phyloP scores from a whole-genome alignment of 208 protist species.

The Crithidia acanthocephali region DNA sequence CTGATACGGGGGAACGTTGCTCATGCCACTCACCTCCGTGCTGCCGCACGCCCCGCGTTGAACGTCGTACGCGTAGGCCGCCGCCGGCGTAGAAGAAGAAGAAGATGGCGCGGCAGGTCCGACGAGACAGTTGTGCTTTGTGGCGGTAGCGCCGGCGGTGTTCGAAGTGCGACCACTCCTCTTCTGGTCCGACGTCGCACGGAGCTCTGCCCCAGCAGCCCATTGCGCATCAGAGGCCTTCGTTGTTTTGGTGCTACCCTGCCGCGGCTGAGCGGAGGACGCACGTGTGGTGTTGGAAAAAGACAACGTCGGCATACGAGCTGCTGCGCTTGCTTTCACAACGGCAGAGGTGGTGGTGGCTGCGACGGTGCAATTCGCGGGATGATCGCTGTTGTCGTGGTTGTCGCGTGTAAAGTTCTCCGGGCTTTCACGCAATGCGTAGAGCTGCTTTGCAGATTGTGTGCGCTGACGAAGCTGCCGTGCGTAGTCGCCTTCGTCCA shows the following conservation, averaged over 20 bases:
- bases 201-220: background rate
- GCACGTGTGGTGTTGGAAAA: background rate
- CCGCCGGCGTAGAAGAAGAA: background rate
- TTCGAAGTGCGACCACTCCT: background rate
- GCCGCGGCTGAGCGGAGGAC: background rate
- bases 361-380: too few relatives aligned
- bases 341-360: too few relatives aligned
- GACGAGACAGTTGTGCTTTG: background rate
- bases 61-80: background rate
- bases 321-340: too few relatives aligned
- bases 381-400: background rate
- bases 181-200: background rate
- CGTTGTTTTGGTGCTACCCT: background rate
- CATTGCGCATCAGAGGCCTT: background rate
- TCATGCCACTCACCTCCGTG: conserved; percentile 39
- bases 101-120: background rate
- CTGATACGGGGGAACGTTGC: conserved; percentile 32
- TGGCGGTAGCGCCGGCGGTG: background rate
- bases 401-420: background rate
- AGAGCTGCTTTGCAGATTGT: conserved; percentile 26
- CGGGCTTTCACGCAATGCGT: conserved; percentile 1
- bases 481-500: conserved; percentile 31
- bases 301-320: too few relatives aligned
- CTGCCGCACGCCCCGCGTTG: conserved; percentile 24
- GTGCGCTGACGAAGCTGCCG: conserved; percentile 39